These are phyloP conservation scores for Drechslerella dactyloides DNA, from an alignment of 2,329 filamentous ascomycete genomes.

Conservation along the genomic window DNA sequence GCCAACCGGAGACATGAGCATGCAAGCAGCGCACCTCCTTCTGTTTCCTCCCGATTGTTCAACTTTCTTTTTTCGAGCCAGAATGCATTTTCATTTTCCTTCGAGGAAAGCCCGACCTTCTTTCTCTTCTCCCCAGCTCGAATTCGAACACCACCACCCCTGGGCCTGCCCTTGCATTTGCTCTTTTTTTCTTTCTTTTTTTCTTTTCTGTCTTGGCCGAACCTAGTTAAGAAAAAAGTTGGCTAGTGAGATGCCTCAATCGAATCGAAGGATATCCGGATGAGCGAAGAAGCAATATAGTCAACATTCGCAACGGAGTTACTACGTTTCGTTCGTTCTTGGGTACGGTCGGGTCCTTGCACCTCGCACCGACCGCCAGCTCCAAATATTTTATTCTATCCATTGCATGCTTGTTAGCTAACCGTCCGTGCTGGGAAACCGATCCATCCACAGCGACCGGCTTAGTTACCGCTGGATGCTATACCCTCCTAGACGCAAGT, in stretches of 20 bases:
- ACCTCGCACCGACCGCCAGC: no score
- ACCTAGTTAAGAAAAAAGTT: conserved; percentile 4
- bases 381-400: no score
- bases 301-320: conserved; percentile 2
- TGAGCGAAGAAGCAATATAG: neutral
- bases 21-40: conserved; percentile 43
- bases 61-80: conserved; percentile 26
- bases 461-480: conserved; percentile 1
- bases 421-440: conserved; percentile 49
- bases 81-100: conserved; percentile 25
- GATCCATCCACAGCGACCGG: neutral
- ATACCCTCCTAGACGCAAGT: neutral
- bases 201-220: conserved; percentile 3
- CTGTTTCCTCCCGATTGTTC: conserved; percentile 30
- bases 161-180: conserved; percentile 44
- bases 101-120: conserved; percentile 37
- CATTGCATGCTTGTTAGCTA: conserved; percentile 10
- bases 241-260: conserved; percentile 9
- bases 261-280: conserved; percentile 1
- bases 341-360: neutral
- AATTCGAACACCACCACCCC: conserved; percentile 6
- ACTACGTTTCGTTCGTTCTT: neutral
- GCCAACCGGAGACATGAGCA: conserved; percentile 37
- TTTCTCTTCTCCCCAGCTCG: no score
- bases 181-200: neutral